These are phyloP conservation scores for Alternaria gaisen DNA, from an alignment of 2,329 filamentous ascomycete genomes.

Conservation along the genomic window DNA sequence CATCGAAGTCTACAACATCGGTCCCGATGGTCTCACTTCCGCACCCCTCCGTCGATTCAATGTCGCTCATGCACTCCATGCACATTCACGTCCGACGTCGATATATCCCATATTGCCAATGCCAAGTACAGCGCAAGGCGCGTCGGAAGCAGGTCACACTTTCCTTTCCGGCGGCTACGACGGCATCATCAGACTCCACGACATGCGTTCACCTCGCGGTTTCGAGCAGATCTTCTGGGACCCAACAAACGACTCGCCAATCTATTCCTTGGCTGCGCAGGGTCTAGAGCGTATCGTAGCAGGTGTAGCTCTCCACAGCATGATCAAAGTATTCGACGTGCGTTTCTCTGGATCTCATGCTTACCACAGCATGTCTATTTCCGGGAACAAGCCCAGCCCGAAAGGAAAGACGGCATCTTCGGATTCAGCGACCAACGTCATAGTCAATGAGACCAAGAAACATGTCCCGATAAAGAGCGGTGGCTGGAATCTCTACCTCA, in stretches of 20 bases:
- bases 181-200: constrained; percentile 66
- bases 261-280: constrained; percentile 67
- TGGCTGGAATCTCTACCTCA: constrained; percentile 60
- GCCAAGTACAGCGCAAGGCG: constrained; percentile 39
- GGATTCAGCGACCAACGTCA: constrained; percentile 27
- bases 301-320: constrained; percentile 64
- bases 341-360: constrained; percentile 58
- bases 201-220: constrained; percentile 62
- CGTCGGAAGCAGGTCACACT: constrained; percentile 55
- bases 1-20: constrained; percentile 61
- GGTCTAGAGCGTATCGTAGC: constrained; percentile 66
- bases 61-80: constrained; percentile 21
- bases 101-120: constrained; percentile 59
- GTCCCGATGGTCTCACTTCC: constrained; percentile 53
- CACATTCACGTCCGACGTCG: constrained; percentile 36
- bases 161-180: constrained; percentile 70
- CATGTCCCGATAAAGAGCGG: constrained; percentile 20
- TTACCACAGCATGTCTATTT: constrained; percentile 48
- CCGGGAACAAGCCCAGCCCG: constrained; percentile 7
- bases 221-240: constrained; percentile 63
- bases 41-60: constrained; percentile 53
- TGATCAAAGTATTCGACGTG: constrained; percentile 70
- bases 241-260: constrained; percentile 64
- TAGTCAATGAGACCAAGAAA: constrained; percentile 17
- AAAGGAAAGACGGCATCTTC: neutral